Percentiles rank a stretch among this genome's conserved stretches.
Conservation (phyloP, 495 filamentous ascomycete genomes). For the Tuber aestivum region DNA sequence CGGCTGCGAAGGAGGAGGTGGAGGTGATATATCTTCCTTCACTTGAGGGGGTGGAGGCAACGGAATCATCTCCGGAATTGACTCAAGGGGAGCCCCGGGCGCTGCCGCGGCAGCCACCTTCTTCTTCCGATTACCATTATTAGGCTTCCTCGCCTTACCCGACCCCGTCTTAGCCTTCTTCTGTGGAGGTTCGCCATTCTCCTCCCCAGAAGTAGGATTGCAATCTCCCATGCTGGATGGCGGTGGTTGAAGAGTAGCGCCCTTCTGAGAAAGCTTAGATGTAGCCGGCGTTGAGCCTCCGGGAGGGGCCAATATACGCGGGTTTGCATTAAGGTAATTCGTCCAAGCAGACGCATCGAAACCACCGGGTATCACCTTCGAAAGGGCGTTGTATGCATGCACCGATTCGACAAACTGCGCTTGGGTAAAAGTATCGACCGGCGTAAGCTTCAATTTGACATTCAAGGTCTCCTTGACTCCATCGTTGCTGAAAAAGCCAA, state of each 20-base stretch:
- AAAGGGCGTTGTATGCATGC: slow-evolving; percentile 50
- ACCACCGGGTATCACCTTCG: slow-evolving; percentile 54
- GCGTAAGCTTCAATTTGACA: slow-evolving; percentile 82
- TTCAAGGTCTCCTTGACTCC: slow-evolving; percentile 85
- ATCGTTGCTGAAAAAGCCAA: slow-evolving; percentile 70
- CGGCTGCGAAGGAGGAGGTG: slow-evolving; percentile 13
- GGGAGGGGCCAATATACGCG: slow-evolving; percentile 46
- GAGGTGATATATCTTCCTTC: slow-evolving; percentile 14
- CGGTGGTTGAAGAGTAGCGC: slow-evolving; percentile 14
- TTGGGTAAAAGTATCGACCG: slow-evolving; percentile 69
- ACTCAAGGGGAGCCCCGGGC: slow-evolving; percentile 29
- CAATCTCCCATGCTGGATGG: slow-evolving; percentile 26
- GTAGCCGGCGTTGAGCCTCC: not conserved
- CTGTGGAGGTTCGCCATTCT: slow-evolving; percentile 36
- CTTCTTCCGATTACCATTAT: slow-evolving; percentile 35
- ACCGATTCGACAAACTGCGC: slow-evolving; percentile 59
- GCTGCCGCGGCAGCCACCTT: slow-evolving; percentile 9
- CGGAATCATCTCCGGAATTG: slow-evolving; percentile 32
- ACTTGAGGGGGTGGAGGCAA: slow-evolving; percentile 14
- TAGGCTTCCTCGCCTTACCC: slow-evolving; percentile 26
- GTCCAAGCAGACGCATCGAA: slow-evolving; percentile 68
- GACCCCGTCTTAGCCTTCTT: slow-evolving; percentile 36
- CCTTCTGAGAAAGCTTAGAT: slow-evolving; percentile 24
- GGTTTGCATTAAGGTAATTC: slow-evolving; percentile 58
- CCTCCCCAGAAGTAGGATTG: slow-evolving; percentile 33